Conservation (phyloP, 768 basidiomycete genomes). For the Tricholoma sp. region DNA sequence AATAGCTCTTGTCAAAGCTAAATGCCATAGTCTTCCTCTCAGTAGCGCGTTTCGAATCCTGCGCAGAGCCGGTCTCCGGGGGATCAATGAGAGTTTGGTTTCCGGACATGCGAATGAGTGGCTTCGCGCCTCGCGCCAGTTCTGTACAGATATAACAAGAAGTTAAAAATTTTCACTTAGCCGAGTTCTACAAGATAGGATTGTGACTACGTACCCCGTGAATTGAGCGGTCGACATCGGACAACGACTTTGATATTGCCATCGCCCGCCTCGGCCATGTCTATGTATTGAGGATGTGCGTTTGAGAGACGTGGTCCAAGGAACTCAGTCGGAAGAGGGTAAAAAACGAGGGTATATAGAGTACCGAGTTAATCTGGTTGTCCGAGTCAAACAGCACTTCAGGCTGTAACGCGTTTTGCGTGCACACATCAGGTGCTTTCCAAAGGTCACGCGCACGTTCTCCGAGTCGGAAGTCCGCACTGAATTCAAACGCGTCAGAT, state of each 20-base stretch:
- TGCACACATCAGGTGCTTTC: background rate
- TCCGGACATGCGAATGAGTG: constrained; percentile 91
- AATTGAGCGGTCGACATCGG: constrained; percentile 95
- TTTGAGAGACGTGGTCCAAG: constrained; percentile 1
- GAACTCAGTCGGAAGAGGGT: background rate
- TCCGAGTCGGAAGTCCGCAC: too few relatives aligned
- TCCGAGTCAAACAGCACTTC: background rate
- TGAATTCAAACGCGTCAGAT: too few relatives aligned
- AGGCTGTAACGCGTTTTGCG: background rate
- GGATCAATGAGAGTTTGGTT: constrained; percentile 92
- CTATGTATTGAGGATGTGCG: background rate
- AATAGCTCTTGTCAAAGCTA: constrained; percentile 96
- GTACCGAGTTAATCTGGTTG: background rate
- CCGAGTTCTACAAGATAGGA: background rate
- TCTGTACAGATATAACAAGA: constrained; percentile 43
- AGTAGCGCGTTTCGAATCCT: constrained; percentile 74
- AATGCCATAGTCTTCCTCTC: constrained; percentile 90
- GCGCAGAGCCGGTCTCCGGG: constrained; percentile 67
- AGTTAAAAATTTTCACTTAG: background rate
- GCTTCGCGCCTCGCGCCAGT: constrained; percentile 87
- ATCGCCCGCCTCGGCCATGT: constrained; percentile 70
- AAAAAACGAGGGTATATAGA: background rate
- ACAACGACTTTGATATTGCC: constrained; percentile 92
- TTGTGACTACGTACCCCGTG: constrained; percentile 63
- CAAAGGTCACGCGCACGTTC: too few relatives aligned